Evolutionary conservation across 306 rosid species (phyloP).

Genomic region (Castanea sativa): DNA sequence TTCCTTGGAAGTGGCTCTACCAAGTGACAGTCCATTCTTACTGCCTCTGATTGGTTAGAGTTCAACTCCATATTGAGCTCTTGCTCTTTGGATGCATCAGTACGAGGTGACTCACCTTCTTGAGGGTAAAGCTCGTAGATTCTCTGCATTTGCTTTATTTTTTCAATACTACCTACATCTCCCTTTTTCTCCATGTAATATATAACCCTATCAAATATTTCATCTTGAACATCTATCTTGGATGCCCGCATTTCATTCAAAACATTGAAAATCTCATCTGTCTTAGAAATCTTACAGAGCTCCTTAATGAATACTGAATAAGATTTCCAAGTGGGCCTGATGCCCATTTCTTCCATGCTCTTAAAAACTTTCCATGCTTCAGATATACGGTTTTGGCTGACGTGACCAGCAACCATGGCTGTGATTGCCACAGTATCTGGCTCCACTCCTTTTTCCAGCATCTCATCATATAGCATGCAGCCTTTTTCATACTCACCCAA

Average conservation of each 20-base stretch:
- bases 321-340: constrained; percentile 61
- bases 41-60: constrained; percentile 26
- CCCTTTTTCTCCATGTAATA: constrained; percentile 58
- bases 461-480: constrained; percentile 68
- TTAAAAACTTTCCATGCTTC: constrained; percentile 71
- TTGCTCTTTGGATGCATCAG: constrained; percentile 21
- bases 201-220: constrained; percentile 47
- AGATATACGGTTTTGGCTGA: constrained; percentile 48
- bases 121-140: constrained; percentile 36
- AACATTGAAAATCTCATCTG: constrained; percentile 61
- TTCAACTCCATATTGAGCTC: constrained; percentile 25
- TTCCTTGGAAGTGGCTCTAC: constrained; percentile 32
- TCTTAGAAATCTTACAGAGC: constrained; percentile 72
- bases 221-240: constrained; percentile 41
- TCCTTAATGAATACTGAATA: constrained; percentile 70
- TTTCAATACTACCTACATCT: constrained; percentile 42
- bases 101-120: constrained; percentile 25
- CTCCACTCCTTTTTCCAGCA: constrained; percentile 59
- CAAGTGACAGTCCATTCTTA: constrained; percentile 15
- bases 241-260: constrained; percentile 65
- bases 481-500: constrained; percentile 52
- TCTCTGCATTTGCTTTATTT: constrained; percentile 55
- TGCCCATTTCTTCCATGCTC: constrained; percentile 55
- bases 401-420: constrained; percentile 80
- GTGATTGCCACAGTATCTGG: constrained; percentile 67